A percentile compares a stretch with the other conserved stretches of the same genome.
These are phyloP conservation scores for Acacia melanoxylon DNA, from an alignment of 306 rosid species.

Conservation along the genomic window DNA sequence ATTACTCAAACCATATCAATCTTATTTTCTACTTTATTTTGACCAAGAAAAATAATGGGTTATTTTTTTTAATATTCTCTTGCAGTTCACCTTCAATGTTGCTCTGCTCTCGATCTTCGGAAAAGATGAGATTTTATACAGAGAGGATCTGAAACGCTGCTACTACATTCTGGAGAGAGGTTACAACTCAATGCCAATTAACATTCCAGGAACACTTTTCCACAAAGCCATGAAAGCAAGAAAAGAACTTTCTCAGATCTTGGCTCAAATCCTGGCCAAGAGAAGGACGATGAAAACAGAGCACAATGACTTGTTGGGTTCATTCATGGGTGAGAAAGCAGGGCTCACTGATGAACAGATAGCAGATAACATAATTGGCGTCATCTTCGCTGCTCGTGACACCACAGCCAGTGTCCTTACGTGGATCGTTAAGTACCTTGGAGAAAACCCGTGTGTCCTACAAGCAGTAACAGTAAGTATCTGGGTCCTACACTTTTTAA, in stretches of 20 bases:
- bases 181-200: conserved; percentile 95
- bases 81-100: conserved; percentile 89
- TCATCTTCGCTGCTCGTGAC: conserved; percentile 95
- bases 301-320: conserved; percentile 69
- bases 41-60: conserved; percentile 7
- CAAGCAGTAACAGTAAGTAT: conserved; percentile 80
- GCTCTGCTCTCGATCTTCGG: conserved; percentile 87
- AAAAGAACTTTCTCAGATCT: conserved; percentile 74
- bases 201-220: conserved; percentile 82
- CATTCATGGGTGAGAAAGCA: conserved; percentile 80
- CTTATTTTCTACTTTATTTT: background rate
- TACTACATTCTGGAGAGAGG: conserved; percentile 85
- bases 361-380: conserved; percentile 90
- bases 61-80: background rate
- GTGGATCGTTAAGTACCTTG: conserved; percentile 86
- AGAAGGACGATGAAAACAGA: conserved; percentile 62
- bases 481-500: conserved; percentile 35
- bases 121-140: conserved; percentile 67
- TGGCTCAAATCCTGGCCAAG: conserved; percentile 65
- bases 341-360: conserved; percentile 88
- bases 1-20: too few species aligned
- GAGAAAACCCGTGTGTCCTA: conserved; percentile 78
- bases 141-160: conserved; percentile 79
- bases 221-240: conserved; percentile 91
- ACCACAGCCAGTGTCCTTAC: conserved; percentile 96